Conservation (phyloP, 2,329 filamentous ascomycete genomes). For the Incumbomyces lentus region DNA sequence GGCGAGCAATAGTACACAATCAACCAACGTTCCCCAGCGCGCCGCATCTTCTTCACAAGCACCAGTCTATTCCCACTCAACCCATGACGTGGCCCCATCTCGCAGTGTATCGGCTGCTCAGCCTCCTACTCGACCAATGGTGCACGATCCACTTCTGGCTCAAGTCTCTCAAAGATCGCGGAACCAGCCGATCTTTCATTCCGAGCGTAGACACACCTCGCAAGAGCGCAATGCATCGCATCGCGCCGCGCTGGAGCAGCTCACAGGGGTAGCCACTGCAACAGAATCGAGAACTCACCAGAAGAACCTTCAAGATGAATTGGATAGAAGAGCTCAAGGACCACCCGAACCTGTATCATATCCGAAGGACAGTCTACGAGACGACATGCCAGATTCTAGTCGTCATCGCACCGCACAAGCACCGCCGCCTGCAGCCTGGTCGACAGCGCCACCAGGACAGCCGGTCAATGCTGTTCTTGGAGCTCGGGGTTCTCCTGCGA, state of each 20-base stretch:
- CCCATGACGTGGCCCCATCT: not conserved
- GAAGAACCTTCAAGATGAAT: conserved; percentile 8
- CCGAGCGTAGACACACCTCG: not conserved
- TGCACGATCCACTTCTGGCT: not conserved
- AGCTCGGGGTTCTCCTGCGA: conserved; percentile 13
- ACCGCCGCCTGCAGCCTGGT: not conserved
- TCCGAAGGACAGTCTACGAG: not conserved
- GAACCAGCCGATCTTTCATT: not conserved
- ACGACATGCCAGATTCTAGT: not conserved
- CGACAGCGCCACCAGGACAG: conserved; percentile 1
- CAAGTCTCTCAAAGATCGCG: not conserved
- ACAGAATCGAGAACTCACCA: conserved; percentile 15
- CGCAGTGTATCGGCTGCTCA: conserved; percentile 2
- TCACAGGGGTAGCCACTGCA: conserved; percentile 13
- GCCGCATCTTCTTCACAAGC: not conserved
- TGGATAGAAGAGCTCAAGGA: not conserved
- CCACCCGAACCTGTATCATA: not conserved
- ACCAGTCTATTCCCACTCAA: not conserved
- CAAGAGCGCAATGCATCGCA: conserved; percentile 20
- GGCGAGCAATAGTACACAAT: not conserved
- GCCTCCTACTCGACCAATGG: not conserved
- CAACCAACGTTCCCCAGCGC: not conserved
- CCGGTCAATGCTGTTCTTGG: conserved; percentile 6
- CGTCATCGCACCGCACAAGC: not conserved
- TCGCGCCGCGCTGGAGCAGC: conserved; percentile 19